These are phyloP conservation scores for Lentinula sp. DNA, from an alignment of 768 basidiomycete species.

Conservation along the genomic window DNA sequence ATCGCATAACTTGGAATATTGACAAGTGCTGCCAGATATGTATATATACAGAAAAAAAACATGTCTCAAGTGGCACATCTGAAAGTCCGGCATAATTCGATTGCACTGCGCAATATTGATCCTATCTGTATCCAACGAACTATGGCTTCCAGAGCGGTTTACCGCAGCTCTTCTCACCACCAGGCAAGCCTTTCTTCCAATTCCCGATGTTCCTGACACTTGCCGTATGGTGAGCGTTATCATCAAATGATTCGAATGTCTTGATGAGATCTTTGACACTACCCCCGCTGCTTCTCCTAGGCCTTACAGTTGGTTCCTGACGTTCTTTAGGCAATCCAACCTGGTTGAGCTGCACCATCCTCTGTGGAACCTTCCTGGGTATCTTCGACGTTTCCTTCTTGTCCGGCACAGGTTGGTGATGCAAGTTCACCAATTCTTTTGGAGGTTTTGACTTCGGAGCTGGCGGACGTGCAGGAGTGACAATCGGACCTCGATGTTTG, in stretches of 20 bases:
- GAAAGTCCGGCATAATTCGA: no score
- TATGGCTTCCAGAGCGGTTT: slow-evolving; percentile 5
- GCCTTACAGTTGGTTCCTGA: slow-evolving; percentile 18
- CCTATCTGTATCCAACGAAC: not conserved
- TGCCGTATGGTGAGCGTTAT: not conserved
- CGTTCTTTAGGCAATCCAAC: slow-evolving; percentile 29
- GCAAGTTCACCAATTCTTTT: slow-evolving; percentile 60
- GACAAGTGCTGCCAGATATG: no score
- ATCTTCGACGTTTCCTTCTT: slow-evolving; percentile 31
- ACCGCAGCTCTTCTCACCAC: not conserved
- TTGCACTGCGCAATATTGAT: no score
- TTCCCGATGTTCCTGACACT: not conserved
- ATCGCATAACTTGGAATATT: no score
- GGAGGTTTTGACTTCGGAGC: slow-evolving; percentile 42
- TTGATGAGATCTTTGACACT: slow-evolving; percentile 72
- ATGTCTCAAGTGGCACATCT: no score
- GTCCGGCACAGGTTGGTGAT: slow-evolving; percentile 42
- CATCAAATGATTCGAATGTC: slow-evolving; percentile 42
- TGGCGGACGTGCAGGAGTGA: slow-evolving; percentile 52
- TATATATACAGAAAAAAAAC: no score
- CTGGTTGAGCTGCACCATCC: slow-evolving; percentile 51
- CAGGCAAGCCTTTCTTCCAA: not conserved
- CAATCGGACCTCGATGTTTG: slow-evolving; percentile 48
- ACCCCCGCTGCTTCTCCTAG: slow-evolving; percentile 57
- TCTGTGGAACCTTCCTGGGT: slow-evolving; percentile 34